Conservation (phyloP, 2,329 filamentous ascomycete species). For the Aspergillus neoniger region DNA sequence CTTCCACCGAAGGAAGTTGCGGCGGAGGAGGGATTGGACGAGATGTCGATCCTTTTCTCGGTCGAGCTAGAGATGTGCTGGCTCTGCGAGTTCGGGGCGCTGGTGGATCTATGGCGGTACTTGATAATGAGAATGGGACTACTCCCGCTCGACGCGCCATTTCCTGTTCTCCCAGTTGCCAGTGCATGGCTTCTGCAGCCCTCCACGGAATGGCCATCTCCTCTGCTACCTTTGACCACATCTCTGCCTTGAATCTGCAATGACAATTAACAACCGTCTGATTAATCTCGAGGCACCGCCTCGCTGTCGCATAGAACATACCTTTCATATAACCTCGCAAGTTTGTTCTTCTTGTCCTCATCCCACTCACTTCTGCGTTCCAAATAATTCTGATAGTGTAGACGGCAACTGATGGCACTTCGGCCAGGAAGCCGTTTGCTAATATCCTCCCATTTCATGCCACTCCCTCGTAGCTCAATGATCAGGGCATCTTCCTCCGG, state of each 20-base stretch:
- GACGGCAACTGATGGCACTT: constrained; percentile 88
- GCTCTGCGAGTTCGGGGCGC: constrained; percentile 38
- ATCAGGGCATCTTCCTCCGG: constrained; percentile 90
- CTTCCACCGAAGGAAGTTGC: constrained; percentile 49
- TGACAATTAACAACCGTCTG: constrained; percentile 14
- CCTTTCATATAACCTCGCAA: constrained; percentile 93
- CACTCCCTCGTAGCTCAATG: constrained; percentile 83
- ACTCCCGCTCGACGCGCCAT: constrained; percentile 93
- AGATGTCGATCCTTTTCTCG: constrained; percentile 43
- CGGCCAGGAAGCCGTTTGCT: constrained; percentile 86
- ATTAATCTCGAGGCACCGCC: not conserved
- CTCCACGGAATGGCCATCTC: constrained; percentile 96
- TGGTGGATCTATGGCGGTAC: constrained; percentile 55
- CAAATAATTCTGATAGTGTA: constrained; percentile 97
- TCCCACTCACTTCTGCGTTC: constrained; percentile 94
- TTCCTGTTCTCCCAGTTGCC: constrained; percentile 89
- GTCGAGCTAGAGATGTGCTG: constrained; percentile 41
- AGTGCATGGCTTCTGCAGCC: constrained; percentile 96
- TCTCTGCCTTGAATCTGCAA: constrained; percentile 87
- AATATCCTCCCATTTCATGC: constrained; percentile 99
- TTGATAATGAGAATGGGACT: constrained; percentile 74
- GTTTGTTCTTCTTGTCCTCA: constrained; percentile 95
- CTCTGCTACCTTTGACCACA: constrained; percentile 95
- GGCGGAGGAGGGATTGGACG: constrained; percentile 36
- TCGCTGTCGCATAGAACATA: constrained; percentile 50